Percentiles rank a stretch among this genome's conserved stretches.
Conservation (phyloP, 768 basidiomycete species). For the Chiua virens region DNA sequence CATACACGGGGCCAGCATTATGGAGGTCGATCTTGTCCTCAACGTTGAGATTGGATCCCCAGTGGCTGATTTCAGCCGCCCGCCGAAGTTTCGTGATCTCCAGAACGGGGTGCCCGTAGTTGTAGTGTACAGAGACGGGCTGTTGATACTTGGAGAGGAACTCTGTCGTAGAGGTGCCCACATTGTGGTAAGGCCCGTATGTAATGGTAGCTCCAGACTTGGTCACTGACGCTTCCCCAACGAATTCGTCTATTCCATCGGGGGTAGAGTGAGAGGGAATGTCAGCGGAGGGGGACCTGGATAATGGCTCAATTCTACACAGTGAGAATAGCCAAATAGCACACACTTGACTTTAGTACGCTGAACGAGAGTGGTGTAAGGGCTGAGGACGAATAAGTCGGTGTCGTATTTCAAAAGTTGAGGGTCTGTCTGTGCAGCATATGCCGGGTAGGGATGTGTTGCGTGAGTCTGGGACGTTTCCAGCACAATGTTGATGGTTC, state of each 20-base stretch:
- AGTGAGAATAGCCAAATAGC: not conserved
- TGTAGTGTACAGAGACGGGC: conserved; percentile 73
- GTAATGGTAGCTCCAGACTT: conserved; percentile 81
- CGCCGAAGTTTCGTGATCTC: conserved; percentile 74
- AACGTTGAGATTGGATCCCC: conserved; percentile 93
- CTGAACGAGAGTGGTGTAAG: conserved; percentile 79
- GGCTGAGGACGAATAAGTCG: conserved; percentile 79
- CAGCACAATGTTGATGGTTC: conserved; percentile 72
- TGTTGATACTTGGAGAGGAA: conserved; percentile 67
- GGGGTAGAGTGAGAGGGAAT: conserved; percentile 75
- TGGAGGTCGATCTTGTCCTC: conserved; percentile 84
- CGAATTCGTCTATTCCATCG: conserved; percentile 56
- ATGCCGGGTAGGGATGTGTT: conserved; percentile 71
- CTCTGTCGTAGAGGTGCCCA: conserved; percentile 59
- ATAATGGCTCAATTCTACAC: conserved; percentile 2
- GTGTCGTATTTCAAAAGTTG: conserved; percentile 79
- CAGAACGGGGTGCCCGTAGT: conserved; percentile 77
- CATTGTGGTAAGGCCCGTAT: conserved; percentile 83
- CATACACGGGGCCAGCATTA: conserved; percentile 90
- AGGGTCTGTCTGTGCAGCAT: conserved; percentile 70
- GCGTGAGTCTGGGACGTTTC: conserved; percentile 79
- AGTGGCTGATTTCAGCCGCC: conserved; percentile 90
- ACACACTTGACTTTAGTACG: conserved; percentile 84
- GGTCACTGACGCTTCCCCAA: conserved; percentile 57
- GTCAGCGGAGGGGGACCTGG: conserved; percentile 68